These are phyloP conservation scores for Pyrus pyrifolia DNA, from an alignment of 306 rosid species.

Conservation along the genomic window DNA sequence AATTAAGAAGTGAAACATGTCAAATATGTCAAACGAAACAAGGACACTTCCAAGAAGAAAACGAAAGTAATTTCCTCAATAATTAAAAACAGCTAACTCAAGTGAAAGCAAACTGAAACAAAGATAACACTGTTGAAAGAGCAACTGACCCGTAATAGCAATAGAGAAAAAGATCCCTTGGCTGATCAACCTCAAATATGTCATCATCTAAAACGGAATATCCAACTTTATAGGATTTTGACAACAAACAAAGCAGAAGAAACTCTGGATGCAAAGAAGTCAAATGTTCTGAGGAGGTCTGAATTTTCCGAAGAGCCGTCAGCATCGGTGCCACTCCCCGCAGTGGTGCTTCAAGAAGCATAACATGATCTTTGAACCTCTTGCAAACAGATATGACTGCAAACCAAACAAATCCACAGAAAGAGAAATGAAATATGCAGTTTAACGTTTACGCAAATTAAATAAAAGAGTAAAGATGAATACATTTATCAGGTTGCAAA, in stretches of 20 bases:
- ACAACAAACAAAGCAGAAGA: slow-evolving; percentile 77
- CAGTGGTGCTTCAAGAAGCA: slow-evolving; percentile 70
- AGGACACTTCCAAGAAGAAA: not conserved
- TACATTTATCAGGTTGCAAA: slow-evolving; percentile 80
- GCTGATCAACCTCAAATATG: slow-evolving; percentile 77
- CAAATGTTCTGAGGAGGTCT: slow-evolving; percentile 60
- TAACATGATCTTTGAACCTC: slow-evolving; percentile 67
- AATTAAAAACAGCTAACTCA: not conserved
- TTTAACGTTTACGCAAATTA: not conserved
- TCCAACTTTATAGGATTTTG: slow-evolving; percentile 83
- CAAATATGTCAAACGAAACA: not conserved
- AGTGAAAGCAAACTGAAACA: not conserved
- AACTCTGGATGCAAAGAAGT: slow-evolving; percentile 77
- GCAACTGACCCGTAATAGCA: slow-evolving; percentile 83
- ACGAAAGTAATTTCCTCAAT: not conserved
- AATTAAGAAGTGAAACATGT: not conserved
- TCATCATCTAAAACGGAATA: slow-evolving; percentile 65
- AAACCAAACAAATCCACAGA: slow-evolving; percentile 12
- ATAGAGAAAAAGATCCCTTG: slow-evolving; percentile 82
- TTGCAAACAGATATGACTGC: slow-evolving; percentile 74
- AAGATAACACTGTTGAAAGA: slow-evolving; percentile 4
- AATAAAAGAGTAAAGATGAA: not conserved
- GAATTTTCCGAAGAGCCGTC: slow-evolving; percentile 67
- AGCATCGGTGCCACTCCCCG: slow-evolving; percentile 81
- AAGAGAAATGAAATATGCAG: not conserved